phyloP scores from a whole-genome alignment of 768 basidiomycete genomes.

The Amanita phalloides region DNA sequence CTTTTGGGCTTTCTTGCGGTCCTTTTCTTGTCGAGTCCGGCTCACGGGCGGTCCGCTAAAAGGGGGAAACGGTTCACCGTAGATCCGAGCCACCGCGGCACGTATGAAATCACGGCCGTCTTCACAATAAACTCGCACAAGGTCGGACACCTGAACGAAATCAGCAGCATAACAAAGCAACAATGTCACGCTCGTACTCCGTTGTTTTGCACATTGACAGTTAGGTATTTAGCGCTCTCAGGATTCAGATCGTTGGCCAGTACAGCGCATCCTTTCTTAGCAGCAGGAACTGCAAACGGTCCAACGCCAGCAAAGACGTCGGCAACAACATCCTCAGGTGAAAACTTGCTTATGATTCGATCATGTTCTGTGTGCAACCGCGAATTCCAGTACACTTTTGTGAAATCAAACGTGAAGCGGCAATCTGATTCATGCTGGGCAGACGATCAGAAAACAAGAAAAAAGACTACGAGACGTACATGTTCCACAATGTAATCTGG shows the following conservation, averaged over 20 bases:
- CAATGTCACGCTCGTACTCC: conserved; percentile 36
- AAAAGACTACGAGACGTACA: conserved; percentile 33
- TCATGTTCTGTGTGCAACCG: conserved; percentile 87
- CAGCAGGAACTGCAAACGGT: conserved; percentile 91
- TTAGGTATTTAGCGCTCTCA: conserved; percentile 67
- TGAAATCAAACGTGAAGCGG: conserved; percentile 88
- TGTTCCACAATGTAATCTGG: conserved; percentile 79
- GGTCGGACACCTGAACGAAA: conserved; percentile 1
- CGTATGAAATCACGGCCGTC: conserved; percentile 87
- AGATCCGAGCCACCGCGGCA: conserved; percentile 36
- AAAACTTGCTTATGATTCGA: conserved; percentile 67
- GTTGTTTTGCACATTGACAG: conserved; percentile 65
- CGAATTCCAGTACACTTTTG: conserved; percentile 97
- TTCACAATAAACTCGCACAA: conserved; percentile 61
- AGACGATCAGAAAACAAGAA: background rate
- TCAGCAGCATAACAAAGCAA: background rate
- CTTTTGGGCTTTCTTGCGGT: conserved; percentile 25
- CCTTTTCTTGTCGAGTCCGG: conserved; percentile 30
- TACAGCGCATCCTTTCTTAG: conserved; percentile 82
- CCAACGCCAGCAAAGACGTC: conserved; percentile 98
- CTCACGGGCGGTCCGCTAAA: conserved; percentile 39
- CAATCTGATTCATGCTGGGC: conserved; percentile 76
- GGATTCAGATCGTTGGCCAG: conserved; percentile 95
- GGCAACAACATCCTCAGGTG: conserved; percentile 68
- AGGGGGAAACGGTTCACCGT: conserved; percentile 57